Evolutionary conservation across 164 flowering plant genomes (phyloP).

Genomic region (Piper betle): DNA sequence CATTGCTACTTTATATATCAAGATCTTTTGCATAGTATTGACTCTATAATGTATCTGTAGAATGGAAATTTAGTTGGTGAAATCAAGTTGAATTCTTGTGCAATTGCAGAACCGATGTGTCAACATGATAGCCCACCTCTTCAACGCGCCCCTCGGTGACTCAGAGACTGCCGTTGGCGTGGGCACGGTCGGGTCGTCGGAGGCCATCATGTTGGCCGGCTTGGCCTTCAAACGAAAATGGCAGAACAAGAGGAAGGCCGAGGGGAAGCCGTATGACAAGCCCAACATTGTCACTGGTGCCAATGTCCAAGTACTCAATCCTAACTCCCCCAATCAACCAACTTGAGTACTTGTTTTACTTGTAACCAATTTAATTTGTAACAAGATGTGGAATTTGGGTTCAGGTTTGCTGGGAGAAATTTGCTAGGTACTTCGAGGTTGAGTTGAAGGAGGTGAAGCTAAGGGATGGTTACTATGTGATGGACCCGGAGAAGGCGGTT

Average conservation of each 20-base stretch:
- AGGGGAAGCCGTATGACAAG: conserved; percentile 45
- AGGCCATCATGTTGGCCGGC: conserved; percentile 74
- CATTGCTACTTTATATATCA: too few species aligned
- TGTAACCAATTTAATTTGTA: not conserved
- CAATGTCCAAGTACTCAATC: conserved; percentile 39
- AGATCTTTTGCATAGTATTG: too few species aligned
- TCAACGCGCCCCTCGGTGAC: conserved; percentile 47
- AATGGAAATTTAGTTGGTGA: too few species aligned
- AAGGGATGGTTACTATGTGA: conserved; percentile 50
- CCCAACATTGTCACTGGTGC: conserved; percentile 73
- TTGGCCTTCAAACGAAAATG: conserved; percentile 65
- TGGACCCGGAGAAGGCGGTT: conserved; percentile 63
- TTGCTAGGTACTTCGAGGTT: conserved; percentile 69
- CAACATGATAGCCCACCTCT: conserved; percentile 57
- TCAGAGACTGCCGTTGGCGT: conserved; percentile 45
- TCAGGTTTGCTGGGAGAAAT: conserved; percentile 63
- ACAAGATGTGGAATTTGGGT: conserved; percentile 1
- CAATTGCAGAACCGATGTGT: conserved; percentile 57
- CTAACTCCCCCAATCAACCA: not conserved
- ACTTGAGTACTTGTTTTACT: not conserved
- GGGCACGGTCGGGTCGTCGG: conserved; percentile 65
- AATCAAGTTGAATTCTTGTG: too few species aligned
- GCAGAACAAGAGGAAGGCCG: conserved; percentile 44
- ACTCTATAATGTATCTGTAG: too few species aligned
- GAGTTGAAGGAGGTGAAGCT: conserved; percentile 66